Base-by-base conservation (phyloP, 2,329 filamentous ascomycete genomes). In the Colletotrichum zoysiae region DNA sequence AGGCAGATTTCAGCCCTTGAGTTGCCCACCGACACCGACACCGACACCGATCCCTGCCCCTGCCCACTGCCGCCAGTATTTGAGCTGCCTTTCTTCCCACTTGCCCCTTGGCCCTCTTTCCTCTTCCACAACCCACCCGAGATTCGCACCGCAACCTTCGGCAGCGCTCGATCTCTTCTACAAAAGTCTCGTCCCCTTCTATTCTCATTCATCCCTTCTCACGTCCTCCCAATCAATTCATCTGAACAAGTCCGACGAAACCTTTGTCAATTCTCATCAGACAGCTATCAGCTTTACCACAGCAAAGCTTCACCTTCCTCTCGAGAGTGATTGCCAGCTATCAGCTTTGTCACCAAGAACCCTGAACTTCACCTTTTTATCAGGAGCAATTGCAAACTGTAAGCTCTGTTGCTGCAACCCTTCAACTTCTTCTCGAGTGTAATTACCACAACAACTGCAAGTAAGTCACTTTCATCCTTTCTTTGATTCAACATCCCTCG, bases 391-490 rank as follows among this genome's bases (percentile, higher is more conserved):
- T 18, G 9, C 48, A 4, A 42, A 18, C 9, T 8, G n/a, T 3
- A 8, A 11, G 44, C 44, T 46, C n/a, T 46, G 44, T 46, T 3
- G 20, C 42, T 30, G 12, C 38, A 18, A 44, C 2, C 26, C 16
- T 20, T 9, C 5, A 14, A n/a, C 26, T 30, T 35, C 0, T n/a
- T 7, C 8, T 26, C 4, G n/a, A 9, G 9, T 42, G 23, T 44
- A 23, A 23, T 33, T 14, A 2, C 48, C 48, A 18, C 14, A 40
- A 26, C 20, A 40, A 30, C n/a, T 11, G 9, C 33, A 40, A 16
- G 64, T 60, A 51, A 60, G 64, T 66, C 3, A n/a, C 35, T 23
- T 42, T 18, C 30, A 42, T 60, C 35, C 16, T 18, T 62, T 8
- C n/a, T 51, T 62, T 38, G 11, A 48, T 40, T 16, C 8, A 11